A percentile compares a stretch with the other conserved stretches of the same genome.
These are phyloP conservation scores for Tetrapyrgos nigripes DNA, from an alignment of 1,284 basidiomycete genomes.

Conservation along the genomic window DNA sequence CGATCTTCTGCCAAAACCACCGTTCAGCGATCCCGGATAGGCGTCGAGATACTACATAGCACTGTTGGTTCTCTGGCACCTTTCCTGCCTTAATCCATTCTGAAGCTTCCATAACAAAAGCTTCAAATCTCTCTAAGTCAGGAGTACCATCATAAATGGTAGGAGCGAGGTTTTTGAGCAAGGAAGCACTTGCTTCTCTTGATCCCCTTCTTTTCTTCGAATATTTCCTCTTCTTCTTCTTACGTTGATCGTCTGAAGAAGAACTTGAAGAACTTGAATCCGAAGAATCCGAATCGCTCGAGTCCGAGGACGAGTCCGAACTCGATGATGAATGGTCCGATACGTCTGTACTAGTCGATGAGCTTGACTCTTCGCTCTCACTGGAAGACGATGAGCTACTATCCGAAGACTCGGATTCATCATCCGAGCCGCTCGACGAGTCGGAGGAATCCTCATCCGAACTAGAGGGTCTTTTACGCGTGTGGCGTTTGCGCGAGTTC, in stretches of 20 bases:
- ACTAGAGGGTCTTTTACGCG: background rate
- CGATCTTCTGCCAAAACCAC: slow-evolving; percentile 11
- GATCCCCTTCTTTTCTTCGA: background rate
- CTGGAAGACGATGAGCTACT: background rate
- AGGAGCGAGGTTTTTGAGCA: slow-evolving; percentile 1
- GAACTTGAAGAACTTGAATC: background rate
- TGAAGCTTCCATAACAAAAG: background rate
- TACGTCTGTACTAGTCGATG: background rate
- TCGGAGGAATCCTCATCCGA: background rate
- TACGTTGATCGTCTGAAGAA: background rate
- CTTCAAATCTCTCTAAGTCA: slow-evolving; percentile 7
- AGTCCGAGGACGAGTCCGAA: background rate
- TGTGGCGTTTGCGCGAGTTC: background rate
- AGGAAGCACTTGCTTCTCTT: background rate
- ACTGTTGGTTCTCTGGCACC: slow-evolving; percentile 5
- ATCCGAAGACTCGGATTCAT: background rate
- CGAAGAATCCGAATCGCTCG: background rate
- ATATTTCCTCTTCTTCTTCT: background rate
- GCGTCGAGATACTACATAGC: background rate
- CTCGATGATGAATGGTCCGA: background rate
- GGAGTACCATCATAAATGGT: slow-evolving; percentile 10
- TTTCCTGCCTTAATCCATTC: slow-evolving; percentile 6
- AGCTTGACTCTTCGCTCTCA: background rate
- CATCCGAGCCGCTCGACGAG: no score
- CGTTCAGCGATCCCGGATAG: background rate